phyloP scores from a whole-genome alignment of 208 protist species.

The Trypanosomatidae sp. region DNA sequence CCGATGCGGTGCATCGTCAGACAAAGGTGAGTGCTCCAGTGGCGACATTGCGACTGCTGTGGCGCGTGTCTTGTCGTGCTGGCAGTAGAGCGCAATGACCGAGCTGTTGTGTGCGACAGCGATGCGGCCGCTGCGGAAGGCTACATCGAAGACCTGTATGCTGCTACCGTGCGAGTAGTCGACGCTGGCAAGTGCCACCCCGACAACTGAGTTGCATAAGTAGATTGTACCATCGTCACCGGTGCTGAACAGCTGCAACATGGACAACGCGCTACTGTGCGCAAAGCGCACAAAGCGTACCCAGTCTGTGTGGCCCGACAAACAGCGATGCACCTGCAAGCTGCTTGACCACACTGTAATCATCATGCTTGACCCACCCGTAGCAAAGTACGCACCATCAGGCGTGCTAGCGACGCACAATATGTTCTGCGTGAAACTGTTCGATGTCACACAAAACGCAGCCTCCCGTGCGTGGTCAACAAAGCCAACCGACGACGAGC shows the following conservation, averaged over 20 bases:
- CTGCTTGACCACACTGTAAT: slow-evolving; percentile 54
- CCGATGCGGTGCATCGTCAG: no score
- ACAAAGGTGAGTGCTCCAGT: neutral
- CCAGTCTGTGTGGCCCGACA: slow-evolving; percentile 72
- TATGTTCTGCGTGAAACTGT: no score
- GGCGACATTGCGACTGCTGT: neutral
- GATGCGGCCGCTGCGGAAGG: slow-evolving; percentile 36
- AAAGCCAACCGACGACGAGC: no score
- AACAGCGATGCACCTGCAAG: slow-evolving; percentile 31
- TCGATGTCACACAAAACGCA: no score
- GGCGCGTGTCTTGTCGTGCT: slow-evolving; percentile 3
- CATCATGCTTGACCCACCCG: slow-evolving; percentile 30
- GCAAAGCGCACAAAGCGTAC: slow-evolving; percentile 73
- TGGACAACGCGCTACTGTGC: slow-evolving; percentile 4
- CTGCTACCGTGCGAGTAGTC: slow-evolving; percentile 43
- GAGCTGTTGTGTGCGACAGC: slow-evolving; percentile 39
- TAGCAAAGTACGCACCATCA: slow-evolving; percentile 43
- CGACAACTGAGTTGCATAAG: slow-evolving; percentile 56
- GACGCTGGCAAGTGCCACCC: slow-evolving; percentile 31
- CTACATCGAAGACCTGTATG: slow-evolving; percentile 71
- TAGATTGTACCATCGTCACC: slow-evolving; percentile 72
- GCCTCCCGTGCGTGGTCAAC: no score
- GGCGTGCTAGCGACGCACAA: slow-evolving; percentile 50
- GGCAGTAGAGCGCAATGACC: slow-evolving; percentile 41
- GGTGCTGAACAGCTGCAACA: slow-evolving; percentile 57